Conservation (phyloP, 1,284 basidiomycete genomes). For the Cutaneotrichosporon dermatis region DNA sequence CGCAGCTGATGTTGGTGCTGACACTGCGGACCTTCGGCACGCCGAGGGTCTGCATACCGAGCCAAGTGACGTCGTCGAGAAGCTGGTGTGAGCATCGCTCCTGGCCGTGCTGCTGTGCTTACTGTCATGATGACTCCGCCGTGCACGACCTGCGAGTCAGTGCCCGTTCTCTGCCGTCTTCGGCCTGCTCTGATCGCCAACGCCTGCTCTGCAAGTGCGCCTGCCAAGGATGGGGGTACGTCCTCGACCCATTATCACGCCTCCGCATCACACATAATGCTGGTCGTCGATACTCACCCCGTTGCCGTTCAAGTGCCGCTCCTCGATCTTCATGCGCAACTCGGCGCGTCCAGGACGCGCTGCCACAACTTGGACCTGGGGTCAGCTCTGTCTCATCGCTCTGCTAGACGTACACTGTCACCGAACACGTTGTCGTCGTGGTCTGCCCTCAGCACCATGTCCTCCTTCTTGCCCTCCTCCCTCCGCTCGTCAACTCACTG, state of each 20-base stretch:
- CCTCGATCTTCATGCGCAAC: slow-evolving; percentile 3
- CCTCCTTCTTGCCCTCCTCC: too few species aligned
- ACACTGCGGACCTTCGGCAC: slow-evolving; percentile 4
- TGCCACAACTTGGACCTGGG: slow-evolving; percentile 14
- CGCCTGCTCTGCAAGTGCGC: neutral
- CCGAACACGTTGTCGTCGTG: slow-evolving; percentile 11
- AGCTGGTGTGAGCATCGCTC: slow-evolving; percentile 8
- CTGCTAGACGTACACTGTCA: neutral
- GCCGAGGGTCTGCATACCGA: slow-evolving; percentile 13
- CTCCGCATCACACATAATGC: too few species aligned
- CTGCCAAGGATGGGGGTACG: too few species aligned
- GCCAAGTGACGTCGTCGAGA: slow-evolving; percentile 17
- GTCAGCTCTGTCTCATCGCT: neutral
- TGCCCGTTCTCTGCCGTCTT: too few species aligned
- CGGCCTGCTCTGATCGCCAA: too few species aligned
- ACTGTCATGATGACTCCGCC: slow-evolving; percentile 18
- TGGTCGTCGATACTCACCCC: too few species aligned
- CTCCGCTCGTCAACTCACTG: neutral
- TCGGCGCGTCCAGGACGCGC: slow-evolving; percentile 13
- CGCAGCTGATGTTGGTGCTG: slow-evolving; percentile 12
- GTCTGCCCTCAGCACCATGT: neutral
- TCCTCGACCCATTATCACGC: too few species aligned
- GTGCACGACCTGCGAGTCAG: slow-evolving; percentile 9
- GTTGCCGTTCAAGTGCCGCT: slow-evolving; percentile 12
- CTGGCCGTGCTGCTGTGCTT: neutral